Evolutionary conservation across 176 grass and related monocot species (phyloP).

Genomic region (Musa acuminata): DNA sequence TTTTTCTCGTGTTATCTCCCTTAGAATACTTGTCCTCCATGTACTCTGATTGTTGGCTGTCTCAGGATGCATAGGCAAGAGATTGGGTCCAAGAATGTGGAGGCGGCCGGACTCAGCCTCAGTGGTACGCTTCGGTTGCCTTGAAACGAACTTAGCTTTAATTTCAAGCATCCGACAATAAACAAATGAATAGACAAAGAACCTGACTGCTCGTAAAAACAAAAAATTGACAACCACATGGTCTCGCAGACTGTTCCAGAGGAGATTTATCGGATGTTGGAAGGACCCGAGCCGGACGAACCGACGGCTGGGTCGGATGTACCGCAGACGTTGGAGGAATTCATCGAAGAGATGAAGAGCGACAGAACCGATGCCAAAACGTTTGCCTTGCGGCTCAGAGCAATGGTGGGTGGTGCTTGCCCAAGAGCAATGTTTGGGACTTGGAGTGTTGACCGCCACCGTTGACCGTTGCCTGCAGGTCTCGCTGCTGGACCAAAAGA

Average conservation of each 20-base stretch:
- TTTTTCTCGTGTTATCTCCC: no score
- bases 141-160: no score
- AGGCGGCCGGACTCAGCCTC: constrained; percentile 3
- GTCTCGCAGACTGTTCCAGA: constrained; percentile 12
- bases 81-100: constrained; percentile 22
- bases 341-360: constrained; percentile 21
- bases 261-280: constrained; percentile 14
- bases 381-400: constrained; percentile 19
- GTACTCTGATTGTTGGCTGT: not conserved
- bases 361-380: constrained; percentile 23
- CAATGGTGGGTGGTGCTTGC: constrained; percentile 11
- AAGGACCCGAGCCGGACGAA: not conserved
- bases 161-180: not conserved
- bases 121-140: not conserved
- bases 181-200: no score
- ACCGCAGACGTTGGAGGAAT: constrained; percentile 17
- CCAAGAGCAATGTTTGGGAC: not conserved
- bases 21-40: no score
- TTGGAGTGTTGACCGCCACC: not conserved
- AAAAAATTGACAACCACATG: no score
- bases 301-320: constrained; percentile 3
- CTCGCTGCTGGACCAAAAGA: constrained; percentile 7
- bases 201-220: no score
- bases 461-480: not conserved
- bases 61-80: constrained; percentile 22